Evolutionary conservation across 768 basidiomycete genomes (phyloP).

Genomic region (Coprinopsis marcescibilis): DNA sequence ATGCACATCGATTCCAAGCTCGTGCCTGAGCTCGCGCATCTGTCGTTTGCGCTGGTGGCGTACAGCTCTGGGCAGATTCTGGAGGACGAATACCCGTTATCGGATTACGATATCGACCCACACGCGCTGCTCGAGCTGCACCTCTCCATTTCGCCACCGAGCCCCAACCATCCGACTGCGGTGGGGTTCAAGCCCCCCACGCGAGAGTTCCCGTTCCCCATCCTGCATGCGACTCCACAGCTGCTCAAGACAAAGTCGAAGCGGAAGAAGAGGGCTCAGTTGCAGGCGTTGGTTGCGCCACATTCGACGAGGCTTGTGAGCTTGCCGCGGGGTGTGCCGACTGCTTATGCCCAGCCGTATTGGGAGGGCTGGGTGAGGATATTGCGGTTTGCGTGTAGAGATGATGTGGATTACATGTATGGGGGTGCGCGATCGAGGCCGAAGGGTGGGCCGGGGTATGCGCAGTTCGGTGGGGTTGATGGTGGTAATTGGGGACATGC

Average conservation of each 20-base stretch:
- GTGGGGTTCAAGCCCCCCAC: slow-evolving; percentile 11
- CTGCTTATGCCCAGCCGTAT: slow-evolving; percentile 48
- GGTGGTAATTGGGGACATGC: slow-evolving; percentile 3
- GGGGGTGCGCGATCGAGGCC: not conserved
- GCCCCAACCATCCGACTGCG: slow-evolving; percentile 11
- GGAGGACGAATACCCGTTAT: slow-evolving; percentile 53
- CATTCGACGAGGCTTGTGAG: slow-evolving; percentile 21
- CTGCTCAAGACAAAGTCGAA: slow-evolving; percentile 6
- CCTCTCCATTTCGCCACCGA: slow-evolving; percentile 11
- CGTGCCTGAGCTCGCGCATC: slow-evolving; percentile 8
- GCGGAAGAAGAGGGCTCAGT: slow-evolving; percentile 6
- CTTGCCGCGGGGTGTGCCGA: slow-evolving; percentile 8
- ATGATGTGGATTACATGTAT: slow-evolving; percentile 7
- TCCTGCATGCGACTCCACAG: slow-evolving; percentile 11
- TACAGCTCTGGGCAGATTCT: slow-evolving; percentile 68
- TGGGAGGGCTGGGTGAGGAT: slow-evolving; percentile 51
- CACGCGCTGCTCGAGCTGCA: slow-evolving; percentile 73
- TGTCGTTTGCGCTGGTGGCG: slow-evolving; percentile 46
- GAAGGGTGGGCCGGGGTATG: not conserved
- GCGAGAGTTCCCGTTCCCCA: slow-evolving; percentile 11
- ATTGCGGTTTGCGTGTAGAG: slow-evolving; percentile 36
- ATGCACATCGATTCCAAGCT: not conserved
- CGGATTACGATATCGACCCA: slow-evolving; percentile 55
- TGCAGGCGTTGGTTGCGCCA: slow-evolving; percentile 2
- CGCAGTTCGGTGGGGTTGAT: slow-evolving; percentile 2